phyloP scores from a whole-genome alignment of 2,329 filamentous ascomycete genomes.

The Penicillium sp. region DNA sequence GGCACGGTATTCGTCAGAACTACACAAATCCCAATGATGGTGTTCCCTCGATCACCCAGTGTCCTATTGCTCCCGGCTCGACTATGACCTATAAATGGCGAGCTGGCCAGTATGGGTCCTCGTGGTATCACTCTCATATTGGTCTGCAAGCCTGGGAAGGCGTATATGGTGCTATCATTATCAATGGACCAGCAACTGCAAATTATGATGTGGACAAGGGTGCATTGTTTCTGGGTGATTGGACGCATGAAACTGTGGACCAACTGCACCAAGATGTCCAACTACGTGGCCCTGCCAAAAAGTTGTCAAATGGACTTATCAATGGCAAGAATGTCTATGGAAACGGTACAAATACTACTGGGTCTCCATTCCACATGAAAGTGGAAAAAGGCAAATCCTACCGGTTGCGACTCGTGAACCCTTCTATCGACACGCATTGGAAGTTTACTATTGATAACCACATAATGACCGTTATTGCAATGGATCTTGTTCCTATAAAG shows the following conservation, averaged over 20 bases:
- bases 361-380: conserved; percentile 44
- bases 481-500: conserved; percentile 59
- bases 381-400: conserved; percentile 18
- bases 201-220: conserved; percentile 43
- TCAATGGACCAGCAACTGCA: conserved; percentile 41
- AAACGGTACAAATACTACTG: conserved; percentile 26
- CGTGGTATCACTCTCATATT: conserved; percentile 40
- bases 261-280: conserved; percentile 25
- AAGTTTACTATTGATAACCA: conserved; percentile 56
- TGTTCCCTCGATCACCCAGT: conserved; percentile 39
- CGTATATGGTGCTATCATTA: conserved; percentile 59
- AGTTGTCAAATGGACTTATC: conserved; percentile 39
- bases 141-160: conserved; percentile 51
- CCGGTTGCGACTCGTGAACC: conserved; percentile 31
- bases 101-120: conserved; percentile 39
- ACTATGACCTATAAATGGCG: conserved; percentile 41
- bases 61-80: conserved; percentile 37
- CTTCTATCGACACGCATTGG: conserved; percentile 27
- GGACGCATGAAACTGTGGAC: conserved; percentile 29
- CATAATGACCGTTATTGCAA: conserved; percentile 56
- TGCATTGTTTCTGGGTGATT: conserved; percentile 38
- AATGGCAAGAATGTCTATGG: conserved; percentile 44
- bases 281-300: conserved; percentile 13
- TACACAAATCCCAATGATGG: conserved; percentile 36
- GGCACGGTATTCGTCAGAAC: conserved; percentile 39